Percentiles rank a stretch among this genome's conserved stretches.
Evolutionary conservation across 257 asterid species (phyloP).

Genomic region (Forsythia viridissima): DNA sequence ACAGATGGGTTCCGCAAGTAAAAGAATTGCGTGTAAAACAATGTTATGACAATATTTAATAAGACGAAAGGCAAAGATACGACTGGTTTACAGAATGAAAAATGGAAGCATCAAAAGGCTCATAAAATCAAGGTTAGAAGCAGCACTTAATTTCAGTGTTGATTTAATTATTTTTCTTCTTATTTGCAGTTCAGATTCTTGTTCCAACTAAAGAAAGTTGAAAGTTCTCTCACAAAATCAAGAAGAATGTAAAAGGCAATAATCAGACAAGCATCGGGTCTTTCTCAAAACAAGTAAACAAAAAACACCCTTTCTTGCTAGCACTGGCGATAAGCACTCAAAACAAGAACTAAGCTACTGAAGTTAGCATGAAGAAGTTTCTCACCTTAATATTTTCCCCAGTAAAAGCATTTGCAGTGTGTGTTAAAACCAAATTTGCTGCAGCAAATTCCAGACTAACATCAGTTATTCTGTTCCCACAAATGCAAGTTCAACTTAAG

Average conservation of each 20-base stretch:
- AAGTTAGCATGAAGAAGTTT: conserved; percentile 15
- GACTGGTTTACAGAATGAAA: too few relatives aligned
- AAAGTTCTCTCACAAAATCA: background rate
- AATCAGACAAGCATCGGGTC: background rate
- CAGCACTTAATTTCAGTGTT: too few relatives aligned
- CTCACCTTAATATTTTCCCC: conserved; percentile 54
- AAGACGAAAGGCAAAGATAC: too few relatives aligned
- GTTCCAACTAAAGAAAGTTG: background rate
- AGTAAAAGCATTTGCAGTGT: conserved; percentile 53
- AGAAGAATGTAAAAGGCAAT: background rate
- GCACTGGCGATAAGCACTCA: background rate
- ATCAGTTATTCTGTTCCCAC: background rate
- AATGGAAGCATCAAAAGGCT: too few relatives aligned
- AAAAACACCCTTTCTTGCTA: background rate
- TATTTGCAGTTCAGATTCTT: too few relatives aligned
- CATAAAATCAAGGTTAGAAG: too few relatives aligned
- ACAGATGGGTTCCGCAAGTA: too few relatives aligned
- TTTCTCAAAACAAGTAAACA: background rate
- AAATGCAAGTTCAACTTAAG: conserved; percentile 9
- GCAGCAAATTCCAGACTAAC: conserved; percentile 35
- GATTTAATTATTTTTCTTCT: too few relatives aligned
- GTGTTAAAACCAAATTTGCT: conserved; percentile 48
- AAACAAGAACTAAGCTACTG: conserved; percentile 8
- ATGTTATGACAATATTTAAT: too few relatives aligned
- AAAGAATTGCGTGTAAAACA: too few relatives aligned